A percentile compares a stretch with the other conserved stretches of the same genome.
Evolutionary conservation across 169 alveolate species (phyloP).

Genomic region (Amoebophrya sp.): DNA sequence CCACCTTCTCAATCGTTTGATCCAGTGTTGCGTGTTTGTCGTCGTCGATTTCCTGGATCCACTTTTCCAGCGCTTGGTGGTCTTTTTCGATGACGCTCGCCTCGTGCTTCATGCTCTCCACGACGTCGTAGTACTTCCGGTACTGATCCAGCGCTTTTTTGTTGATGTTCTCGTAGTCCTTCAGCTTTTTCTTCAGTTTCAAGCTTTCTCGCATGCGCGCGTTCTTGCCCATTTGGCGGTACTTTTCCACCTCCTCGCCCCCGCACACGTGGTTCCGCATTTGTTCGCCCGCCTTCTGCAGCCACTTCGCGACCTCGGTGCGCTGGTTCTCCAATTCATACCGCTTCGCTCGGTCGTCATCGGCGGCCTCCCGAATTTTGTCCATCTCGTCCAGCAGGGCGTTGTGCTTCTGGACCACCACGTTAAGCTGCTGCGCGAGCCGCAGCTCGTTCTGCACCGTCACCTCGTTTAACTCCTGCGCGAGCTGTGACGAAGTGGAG

Average conservation of each 20-base stretch:
- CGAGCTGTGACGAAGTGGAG: too few species aligned
- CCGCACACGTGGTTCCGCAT: background rate
- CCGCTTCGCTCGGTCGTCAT: background rate
- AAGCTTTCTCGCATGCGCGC: too few species aligned
- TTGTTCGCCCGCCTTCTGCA: background rate
- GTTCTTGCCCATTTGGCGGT: too few species aligned
- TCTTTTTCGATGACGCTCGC: background rate
- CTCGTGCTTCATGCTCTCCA: background rate
- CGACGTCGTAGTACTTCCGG: background rate
- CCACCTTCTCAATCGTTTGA: background rate
- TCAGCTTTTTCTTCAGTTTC: too few species aligned
- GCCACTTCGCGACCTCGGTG: background rate
- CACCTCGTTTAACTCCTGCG: too few species aligned
- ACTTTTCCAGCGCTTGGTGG: background rate
- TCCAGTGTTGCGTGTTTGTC: background rate
- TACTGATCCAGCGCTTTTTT: background rate
- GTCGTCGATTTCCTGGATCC: background rate
- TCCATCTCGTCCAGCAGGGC: too few species aligned
- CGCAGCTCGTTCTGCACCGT: too few species aligned
- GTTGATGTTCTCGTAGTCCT: background rate
- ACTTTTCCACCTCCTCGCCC: background rate
- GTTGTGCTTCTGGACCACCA: too few species aligned
- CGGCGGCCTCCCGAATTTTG: background rate
- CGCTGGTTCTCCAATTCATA: background rate
- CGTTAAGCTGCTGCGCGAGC: too few species aligned